phyloP scores from a whole-genome alignment of 352 stramenopile genomes.

The Phytophthora rubi region DNA sequence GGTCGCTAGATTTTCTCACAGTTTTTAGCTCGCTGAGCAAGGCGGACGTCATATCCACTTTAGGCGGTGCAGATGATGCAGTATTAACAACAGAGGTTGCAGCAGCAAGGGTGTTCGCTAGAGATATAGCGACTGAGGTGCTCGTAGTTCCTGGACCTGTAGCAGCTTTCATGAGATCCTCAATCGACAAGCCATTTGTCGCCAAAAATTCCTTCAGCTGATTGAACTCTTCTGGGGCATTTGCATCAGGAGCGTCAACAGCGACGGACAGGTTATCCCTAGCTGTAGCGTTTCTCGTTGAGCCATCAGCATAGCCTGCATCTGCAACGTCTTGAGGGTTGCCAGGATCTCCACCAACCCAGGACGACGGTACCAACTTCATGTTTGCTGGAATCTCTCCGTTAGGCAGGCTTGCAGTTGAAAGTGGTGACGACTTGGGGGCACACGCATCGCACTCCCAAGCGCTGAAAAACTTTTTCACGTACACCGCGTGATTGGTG shows the following conservation, averaged over 20 bases:
- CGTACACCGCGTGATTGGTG: slow-evolving; percentile 78
- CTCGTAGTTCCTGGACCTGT: slow-evolving; percentile 55
- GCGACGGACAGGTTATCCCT: slow-evolving; percentile 7
- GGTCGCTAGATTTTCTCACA: slow-evolving; percentile 13
- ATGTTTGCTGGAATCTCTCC: slow-evolving; percentile 49
- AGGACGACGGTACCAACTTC: slow-evolving; percentile 53
- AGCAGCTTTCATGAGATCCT: slow-evolving; percentile 73
- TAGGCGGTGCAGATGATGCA: slow-evolving; percentile 5
- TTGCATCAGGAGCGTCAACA: slow-evolving; percentile 3
- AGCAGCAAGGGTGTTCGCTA: slow-evolving; percentile 21
- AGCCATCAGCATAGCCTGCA: neutral
- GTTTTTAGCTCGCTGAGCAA: slow-evolving; percentile 27
- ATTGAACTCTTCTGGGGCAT: slow-evolving; percentile 49
- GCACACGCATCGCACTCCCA: slow-evolving; percentile 77
- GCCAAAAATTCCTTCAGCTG: slow-evolving; percentile 68
- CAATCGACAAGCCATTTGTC: slow-evolving; percentile 68
- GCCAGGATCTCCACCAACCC: slow-evolving; percentile 35
- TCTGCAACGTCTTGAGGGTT: slow-evolving; percentile 41
- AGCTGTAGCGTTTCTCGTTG: neutral
- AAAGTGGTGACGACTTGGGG: slow-evolving; percentile 17
- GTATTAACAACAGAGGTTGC: neutral
- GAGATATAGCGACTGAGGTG: slow-evolving; percentile 11
- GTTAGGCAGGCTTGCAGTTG: neutral
- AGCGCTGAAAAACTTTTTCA: slow-evolving; percentile 85
- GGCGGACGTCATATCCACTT: slow-evolving; percentile 25